phyloP scores from a whole-genome alignment of 495 filamentous ascomycete genomes.

The Geoglossum glabrum region DNA sequence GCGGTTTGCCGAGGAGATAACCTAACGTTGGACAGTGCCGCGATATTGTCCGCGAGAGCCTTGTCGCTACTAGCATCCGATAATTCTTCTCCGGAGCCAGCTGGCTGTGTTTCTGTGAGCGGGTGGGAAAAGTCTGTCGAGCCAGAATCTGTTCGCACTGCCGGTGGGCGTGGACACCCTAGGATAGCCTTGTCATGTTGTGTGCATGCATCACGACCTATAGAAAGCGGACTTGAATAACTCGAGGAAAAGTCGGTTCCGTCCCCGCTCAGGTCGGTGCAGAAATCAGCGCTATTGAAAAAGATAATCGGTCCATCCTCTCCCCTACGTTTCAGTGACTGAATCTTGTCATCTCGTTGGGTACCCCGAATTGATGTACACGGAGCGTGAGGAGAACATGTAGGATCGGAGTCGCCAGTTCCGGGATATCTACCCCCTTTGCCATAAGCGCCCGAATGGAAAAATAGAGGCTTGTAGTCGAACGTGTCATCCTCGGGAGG shows the following conservation, averaged over 20 bases:
- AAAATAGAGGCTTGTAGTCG: conserved; percentile 21
- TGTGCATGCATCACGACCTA: conserved; percentile 6
- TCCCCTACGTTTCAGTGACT: conserved; percentile 11
- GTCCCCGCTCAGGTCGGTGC: conserved; percentile 56
- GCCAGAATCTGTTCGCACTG: background rate
- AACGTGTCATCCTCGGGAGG: conserved; percentile 6
- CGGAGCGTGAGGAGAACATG: background rate
- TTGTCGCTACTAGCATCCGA: background rate
- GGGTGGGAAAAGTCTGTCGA: background rate
- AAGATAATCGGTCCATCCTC: conserved; percentile 60
- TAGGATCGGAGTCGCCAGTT: background rate
- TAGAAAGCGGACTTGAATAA: conserved; percentile 14
- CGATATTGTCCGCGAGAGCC: conserved; percentile 7
- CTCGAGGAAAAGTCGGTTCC: conserved; percentile 19
- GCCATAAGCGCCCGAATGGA: conserved; percentile 15
- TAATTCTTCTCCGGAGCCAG: background rate
- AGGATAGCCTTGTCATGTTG: background rate
- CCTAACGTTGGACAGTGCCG: conserved; percentile 14
- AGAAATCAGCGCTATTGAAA: conserved; percentile 55
- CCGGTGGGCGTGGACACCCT: background rate
- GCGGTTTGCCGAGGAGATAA: conserved; percentile 16
- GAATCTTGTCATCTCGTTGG: conserved; percentile 14
- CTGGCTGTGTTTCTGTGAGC: background rate
- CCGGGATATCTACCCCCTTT: conserved; percentile 8
- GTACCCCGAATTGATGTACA: background rate